Base-by-base conservation (phyloP, 2,329 filamentous ascomycete species). In the Fusarium sp. region DNA sequence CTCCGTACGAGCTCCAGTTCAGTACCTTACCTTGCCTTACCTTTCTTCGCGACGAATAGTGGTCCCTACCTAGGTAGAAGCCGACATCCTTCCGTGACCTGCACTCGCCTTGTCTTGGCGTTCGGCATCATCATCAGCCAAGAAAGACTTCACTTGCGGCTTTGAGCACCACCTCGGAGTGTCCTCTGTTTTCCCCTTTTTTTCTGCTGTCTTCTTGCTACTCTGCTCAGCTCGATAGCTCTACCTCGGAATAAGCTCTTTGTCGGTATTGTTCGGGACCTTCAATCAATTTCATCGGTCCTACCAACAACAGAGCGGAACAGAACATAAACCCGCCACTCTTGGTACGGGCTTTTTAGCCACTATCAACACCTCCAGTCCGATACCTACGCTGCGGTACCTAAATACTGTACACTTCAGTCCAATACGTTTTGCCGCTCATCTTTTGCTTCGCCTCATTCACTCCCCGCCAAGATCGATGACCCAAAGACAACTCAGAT, bases 1-100 rank as follows among this genome's bases (percentile, higher is more conserved):
- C 41, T 58, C 31, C 41, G n/a, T 58, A 49, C 41, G 33, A 47
- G 55, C 55, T 58, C 55, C 55, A 48, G 18, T 59, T 14, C 42
- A 28, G 45, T 39, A 38, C 52, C 48, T 49, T 67, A 14, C 44
- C 24, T 49, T 61, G 14, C 44, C 24, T 47, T 28, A 28, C 44
- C 18, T 47, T 22, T 36, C 54, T 52, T 54, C 33, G 39, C 52
- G 41, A 63, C 65, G 44, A 49, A 51, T 48, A 67, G 73, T 58
- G 55, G 59, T 60, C 52, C 38, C 61, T 26, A 13, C 42, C 42
- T 24, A 33, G 33, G 33, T 33, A 56, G 59, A 75, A 72, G 67
- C 69, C 74, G 70, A 69, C 64, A 49, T 70, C 64, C 68, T 69
- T 72, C 66, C 72, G 72, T 74, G 65, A 72, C 72, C 72, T 73